phyloP scores from a whole-genome alignment of 78 protist species.

The Cavenderia fasciculata region DNA sequence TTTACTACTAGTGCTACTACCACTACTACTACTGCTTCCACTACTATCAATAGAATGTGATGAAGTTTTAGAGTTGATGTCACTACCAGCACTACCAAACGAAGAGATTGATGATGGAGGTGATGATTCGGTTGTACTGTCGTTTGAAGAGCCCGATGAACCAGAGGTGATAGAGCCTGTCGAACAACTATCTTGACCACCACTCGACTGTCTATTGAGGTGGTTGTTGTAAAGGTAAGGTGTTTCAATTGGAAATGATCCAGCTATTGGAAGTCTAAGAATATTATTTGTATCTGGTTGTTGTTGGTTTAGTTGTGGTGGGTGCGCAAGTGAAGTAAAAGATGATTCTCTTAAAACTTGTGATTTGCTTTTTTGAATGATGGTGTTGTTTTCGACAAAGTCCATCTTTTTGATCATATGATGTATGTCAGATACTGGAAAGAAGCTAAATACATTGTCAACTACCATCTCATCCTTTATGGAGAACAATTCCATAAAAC shows the following conservation, averaged over 20 bases:
- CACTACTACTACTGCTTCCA: neutral
- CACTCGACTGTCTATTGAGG: no score
- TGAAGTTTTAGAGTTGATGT: neutral
- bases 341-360: neutral
- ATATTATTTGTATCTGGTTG: neutral
- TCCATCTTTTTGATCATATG: neutral
- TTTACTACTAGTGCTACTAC: neutral
- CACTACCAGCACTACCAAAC: no score
- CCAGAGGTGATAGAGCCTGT: no score
- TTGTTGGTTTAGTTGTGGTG: no score
- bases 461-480: neutral
- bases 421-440: neutral
- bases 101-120: no score
- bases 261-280: neutral
- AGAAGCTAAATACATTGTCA: constrained; percentile 6
- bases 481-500: constrained; percentile 7
- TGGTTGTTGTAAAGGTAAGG: neutral
- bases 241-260: constrained; percentile 28
- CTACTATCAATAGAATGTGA: neutral
- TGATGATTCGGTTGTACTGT: no score
- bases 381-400: neutral
- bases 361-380: neutral
- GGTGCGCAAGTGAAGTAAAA: no score
- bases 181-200: no score
- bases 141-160: neutral